These are phyloP conservation scores for Auriscalpium vulgare DNA, from an alignment of 768 basidiomycete species.

Conservation along the genomic window DNA sequence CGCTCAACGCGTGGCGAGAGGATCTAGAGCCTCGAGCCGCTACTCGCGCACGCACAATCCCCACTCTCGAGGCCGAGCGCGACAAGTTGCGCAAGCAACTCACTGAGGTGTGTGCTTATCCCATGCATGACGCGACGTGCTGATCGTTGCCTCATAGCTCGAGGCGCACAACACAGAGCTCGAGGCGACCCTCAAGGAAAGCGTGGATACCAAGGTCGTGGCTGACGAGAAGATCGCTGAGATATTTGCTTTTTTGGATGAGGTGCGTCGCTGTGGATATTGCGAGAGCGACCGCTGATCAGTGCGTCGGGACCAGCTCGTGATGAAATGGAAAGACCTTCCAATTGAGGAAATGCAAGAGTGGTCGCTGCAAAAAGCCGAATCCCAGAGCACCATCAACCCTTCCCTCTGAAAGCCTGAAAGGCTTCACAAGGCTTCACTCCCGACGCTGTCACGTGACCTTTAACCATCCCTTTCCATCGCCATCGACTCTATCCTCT, in stretches of 20 bases:
- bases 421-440: no score
- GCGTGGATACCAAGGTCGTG: slow-evolving; percentile 35
- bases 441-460: no score
- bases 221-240: slow-evolving; percentile 38
- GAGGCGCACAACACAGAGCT: slow-evolving; percentile 47
- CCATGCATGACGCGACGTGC: background rate
- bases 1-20: slow-evolving; percentile 56
- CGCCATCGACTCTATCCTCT: background rate
- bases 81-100: slow-evolving; percentile 31
- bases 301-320: slow-evolving; percentile 29
- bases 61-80: slow-evolving; percentile 40
- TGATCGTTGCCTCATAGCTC: slow-evolving; percentile 30
- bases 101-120: slow-evolving; percentile 22
- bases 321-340: slow-evolving; percentile 41
- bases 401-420: background rate
- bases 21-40: slow-evolving; percentile 56
- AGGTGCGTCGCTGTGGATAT: slow-evolving; percentile 28
- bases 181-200: slow-evolving; percentile 41
- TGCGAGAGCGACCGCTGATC: slow-evolving; percentile 2
- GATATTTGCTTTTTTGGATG: slow-evolving; percentile 45
- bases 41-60: slow-evolving; percentile 54
- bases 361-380: slow-evolving; percentile 33
- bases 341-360: slow-evolving; percentile 53
- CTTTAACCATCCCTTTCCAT: background rate
- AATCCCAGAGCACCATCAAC: slow-evolving; percentile 22